Evolutionary conservation across 768 basidiomycete genomes (phyloP), one percentile per base, ranked within the genome.

Genomic region (Lyophyllum decastes): DNA sequence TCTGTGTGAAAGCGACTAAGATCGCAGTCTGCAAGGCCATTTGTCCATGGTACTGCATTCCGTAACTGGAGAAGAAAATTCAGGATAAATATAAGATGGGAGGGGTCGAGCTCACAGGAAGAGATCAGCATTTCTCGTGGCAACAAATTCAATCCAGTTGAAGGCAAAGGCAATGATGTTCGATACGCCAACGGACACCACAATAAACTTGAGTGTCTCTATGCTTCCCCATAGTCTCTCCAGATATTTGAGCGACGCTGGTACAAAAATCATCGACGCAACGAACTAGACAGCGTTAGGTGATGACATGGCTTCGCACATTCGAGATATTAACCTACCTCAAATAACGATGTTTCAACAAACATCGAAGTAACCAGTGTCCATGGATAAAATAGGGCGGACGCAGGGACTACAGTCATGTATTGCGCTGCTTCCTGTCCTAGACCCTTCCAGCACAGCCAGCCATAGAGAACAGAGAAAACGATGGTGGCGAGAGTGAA

Each of bases 1-100:
- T 74, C 72, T 99, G 97, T 3, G 95, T 98, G 74, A 98, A 98
- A 6, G 95, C 96, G 54, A 99, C 97, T 34, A 99, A 78, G 60
- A 95, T 78, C 2, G 88, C 89, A 50, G 88, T 88, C 66, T 97
- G 93, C 19, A 99, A 78, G 5, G 93, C 90, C 82, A 91, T 94
- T 73, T 95, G 90, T 43, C 97, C 97, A 66, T 92, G 94, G 69
- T 96, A 97, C 45, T 83, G 79, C 83, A 92, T 89, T 35, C 88
- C 92, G 73, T 90, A 93, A 44, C 96, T 97, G 48, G 40, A 19
- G 49, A 41, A 48, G n/a, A n/a, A 44, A 55, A 51, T 50, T 57
- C 22, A 64, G 40, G 47, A 47, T n/a, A 47, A 44, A 54, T 55
- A 50, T 26, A 48, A 44, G 34, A 49, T 52, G 26, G 9, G 49